Conservation (phyloP, 768 basidiomycete species). For the Dendrothele bispora region DNA sequence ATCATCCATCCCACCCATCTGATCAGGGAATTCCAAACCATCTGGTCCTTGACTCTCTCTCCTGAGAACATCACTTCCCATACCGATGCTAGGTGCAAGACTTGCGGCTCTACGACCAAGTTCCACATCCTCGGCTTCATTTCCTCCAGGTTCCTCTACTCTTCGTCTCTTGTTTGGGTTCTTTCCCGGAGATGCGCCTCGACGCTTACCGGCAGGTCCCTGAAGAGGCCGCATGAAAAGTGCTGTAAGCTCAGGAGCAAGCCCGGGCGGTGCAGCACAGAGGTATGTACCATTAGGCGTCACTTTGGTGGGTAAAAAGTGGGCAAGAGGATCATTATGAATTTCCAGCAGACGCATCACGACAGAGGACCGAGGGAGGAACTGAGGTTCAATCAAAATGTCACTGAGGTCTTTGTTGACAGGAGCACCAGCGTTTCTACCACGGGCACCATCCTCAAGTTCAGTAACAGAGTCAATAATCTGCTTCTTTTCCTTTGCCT, state of each 20-base stretch:
- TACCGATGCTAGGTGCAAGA: constrained; percentile 59
- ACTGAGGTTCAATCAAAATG: constrained; percentile 80
- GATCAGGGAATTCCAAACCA: constrained; percentile 62
- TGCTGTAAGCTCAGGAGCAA: constrained; percentile 78
- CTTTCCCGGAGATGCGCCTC: constrained; percentile 56
- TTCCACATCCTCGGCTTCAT: constrained; percentile 69
- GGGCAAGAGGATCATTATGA: constrained; percentile 76
- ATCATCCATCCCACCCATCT: constrained; percentile 58
- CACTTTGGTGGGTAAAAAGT: constrained; percentile 84
- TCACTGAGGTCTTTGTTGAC: constrained; percentile 58
- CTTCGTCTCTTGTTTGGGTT: constrained; percentile 62
- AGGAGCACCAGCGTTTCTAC: constrained; percentile 51
- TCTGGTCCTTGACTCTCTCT: constrained; percentile 56
- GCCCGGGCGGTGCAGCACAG: constrained; percentile 81
- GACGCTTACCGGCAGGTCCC: constrained; percentile 53
- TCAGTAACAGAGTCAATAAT: constrained; percentile 92
- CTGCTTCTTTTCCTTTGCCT: constrained; percentile 76
- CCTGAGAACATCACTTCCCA: constrained; percentile 57
- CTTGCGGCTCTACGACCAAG: constrained; percentile 68
- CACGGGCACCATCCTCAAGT: constrained; percentile 60
- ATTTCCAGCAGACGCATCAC: constrained; percentile 88
- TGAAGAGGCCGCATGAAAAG: constrained; percentile 81
- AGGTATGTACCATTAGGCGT: constrained; percentile 74
- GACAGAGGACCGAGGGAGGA: constrained; percentile 80
- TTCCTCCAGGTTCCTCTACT: constrained; percentile 44